Evolutionary conservation across 345 rosid species (phyloP), one percentile per base, ranked within the genome.

Genomic region (Leavenworthia alabamica): DNA sequence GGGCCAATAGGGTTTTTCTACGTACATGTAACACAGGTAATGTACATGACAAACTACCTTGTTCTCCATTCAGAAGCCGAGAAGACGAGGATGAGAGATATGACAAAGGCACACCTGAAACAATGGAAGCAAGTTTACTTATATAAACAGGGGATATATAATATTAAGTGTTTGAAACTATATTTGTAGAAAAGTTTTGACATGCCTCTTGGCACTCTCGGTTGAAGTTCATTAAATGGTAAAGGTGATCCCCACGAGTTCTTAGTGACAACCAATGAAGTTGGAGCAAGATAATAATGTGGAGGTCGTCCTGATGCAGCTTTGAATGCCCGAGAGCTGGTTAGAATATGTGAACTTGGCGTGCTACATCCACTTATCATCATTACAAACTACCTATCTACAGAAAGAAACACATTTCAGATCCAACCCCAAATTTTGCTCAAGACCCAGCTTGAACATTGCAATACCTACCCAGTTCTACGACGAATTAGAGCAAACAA

Each of bases 71-170:
- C 32, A 79, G 67, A 62, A 79, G 81, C 7, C 73, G 73, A 14
- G 76, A 71, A 66, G 82, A 80, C 44, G 83, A 71, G 22, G 86
- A 78, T 62, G 86, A 78, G 65, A 84, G 81, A 67, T 64, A 64
- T 39, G 64, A 56, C 50, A 33, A 43, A 50, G 72, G 71, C 51
- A 66, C 32, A 29, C 78, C 96, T 89, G 60, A 56, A 57, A 41
- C 27, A 64, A 46, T 17, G n/a, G n/a, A 6, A 22, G 6, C 0
- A 37, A 70, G 59, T 33, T 31, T 56, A 2, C 28, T 15, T 29
- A 7, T 19, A 1, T 53, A 53, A 36, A 11, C 26, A 44, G 29
- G 2, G 22, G 23, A n/a, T n/a, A n/a, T n/a, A n/a, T n/a, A n/a
- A n/a, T n/a, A n/a, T n/a, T n/a, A n/a, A n/a, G n/a, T n/a, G 28